Evolutionary conservation across 2,329 filamentous ascomycete genomes (phyloP).

Genomic region (Apiospora marii): DNA sequence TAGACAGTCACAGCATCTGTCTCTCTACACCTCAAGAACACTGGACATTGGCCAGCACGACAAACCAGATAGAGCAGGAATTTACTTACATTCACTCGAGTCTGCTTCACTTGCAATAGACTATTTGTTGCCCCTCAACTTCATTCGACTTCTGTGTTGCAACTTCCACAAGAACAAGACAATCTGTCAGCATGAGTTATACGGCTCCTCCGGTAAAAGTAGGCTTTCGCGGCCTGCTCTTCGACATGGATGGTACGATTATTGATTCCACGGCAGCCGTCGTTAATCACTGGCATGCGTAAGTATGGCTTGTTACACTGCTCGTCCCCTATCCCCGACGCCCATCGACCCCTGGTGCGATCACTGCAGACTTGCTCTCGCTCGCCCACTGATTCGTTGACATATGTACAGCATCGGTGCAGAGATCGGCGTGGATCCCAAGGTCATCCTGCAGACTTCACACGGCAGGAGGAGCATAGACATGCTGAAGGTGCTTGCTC

Average conservation of each 20-base stretch:
- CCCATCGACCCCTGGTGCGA: not conserved
- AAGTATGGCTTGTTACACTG: slow-evolving; percentile 38
- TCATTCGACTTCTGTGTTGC: not conserved
- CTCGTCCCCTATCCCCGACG: not conserved
- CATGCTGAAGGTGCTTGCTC: slow-evolving; percentile 78
- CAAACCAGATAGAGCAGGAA: not conserved
- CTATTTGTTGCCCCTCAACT: not conserved
- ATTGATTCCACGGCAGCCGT: slow-evolving; percentile 83
- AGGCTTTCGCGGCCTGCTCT: slow-evolving; percentile 65
- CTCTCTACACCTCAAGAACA: not conserved
- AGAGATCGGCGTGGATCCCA: slow-evolving; percentile 85
- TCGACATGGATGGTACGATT: slow-evolving; percentile 85
- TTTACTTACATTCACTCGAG: not conserved
- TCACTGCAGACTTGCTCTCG: slow-evolving; percentile 21
- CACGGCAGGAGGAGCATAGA: slow-evolving; percentile 93
- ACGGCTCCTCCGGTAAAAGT: slow-evolving; percentile 53
- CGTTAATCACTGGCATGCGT: slow-evolving; percentile 79
- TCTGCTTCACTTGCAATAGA: not conserved
- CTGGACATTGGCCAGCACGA: not conserved
- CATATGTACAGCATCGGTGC: slow-evolving; percentile 68
- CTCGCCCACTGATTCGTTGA: slow-evolving; percentile 26
- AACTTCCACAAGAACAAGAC: not conserved
- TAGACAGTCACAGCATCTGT: not conserved
- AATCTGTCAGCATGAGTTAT: slow-evolving; percentile 42
- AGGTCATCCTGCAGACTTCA: slow-evolving; percentile 85